These are phyloP conservation scores for Coemansia sp. DNA, from an alignment of 192 early-diverging fungal species.

Conservation along the genomic window DNA sequence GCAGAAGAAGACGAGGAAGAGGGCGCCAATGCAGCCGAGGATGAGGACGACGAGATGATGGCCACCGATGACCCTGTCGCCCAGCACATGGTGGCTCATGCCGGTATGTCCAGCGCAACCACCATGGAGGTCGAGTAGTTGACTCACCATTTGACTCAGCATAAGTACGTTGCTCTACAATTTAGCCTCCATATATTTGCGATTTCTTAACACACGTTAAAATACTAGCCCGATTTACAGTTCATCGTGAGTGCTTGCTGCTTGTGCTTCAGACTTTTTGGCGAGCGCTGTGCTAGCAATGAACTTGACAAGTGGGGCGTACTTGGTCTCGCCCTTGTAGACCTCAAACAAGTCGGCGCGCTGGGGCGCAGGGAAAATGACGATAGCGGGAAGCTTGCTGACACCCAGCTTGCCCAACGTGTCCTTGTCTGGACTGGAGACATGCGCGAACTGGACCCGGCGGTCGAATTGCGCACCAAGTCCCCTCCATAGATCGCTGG, in stretches of 20 bases:
- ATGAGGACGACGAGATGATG: slow-evolving; percentile 23
- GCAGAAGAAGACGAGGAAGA: slow-evolving; percentile 16
- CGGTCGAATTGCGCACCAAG: slow-evolving; percentile 75
- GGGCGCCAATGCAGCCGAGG: neutral
- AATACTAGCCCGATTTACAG: slow-evolving; percentile 14
- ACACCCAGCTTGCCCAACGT: slow-evolving; percentile 63
- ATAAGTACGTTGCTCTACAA: neutral
- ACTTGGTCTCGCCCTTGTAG: slow-evolving; percentile 71
- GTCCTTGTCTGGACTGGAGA: slow-evolving; percentile 57
- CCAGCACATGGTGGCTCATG: slow-evolving; percentile 3
- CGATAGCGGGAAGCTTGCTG: slow-evolving; percentile 65
- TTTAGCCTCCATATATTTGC: neutral
- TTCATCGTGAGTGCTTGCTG: slow-evolving; percentile 29
- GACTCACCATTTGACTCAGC: neutral
- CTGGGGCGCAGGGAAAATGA: slow-evolving; percentile 61
- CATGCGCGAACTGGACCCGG: slow-evolving; percentile 73
- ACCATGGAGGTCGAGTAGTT: slow-evolving; percentile 38
- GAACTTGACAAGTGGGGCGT: slow-evolving; percentile 53
- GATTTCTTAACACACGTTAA: neutral
- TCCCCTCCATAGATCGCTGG: slow-evolving; percentile 85
- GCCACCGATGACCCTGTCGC: slow-evolving; percentile 8
- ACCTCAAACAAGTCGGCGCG: slow-evolving; percentile 45
- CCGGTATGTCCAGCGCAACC: neutral
- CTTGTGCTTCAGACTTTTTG: slow-evolving; percentile 19
- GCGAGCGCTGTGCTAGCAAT: slow-evolving; percentile 35